Conservation (phyloP, 495 filamentous ascomycete species). For the Aspergillus nidulans region DNA sequence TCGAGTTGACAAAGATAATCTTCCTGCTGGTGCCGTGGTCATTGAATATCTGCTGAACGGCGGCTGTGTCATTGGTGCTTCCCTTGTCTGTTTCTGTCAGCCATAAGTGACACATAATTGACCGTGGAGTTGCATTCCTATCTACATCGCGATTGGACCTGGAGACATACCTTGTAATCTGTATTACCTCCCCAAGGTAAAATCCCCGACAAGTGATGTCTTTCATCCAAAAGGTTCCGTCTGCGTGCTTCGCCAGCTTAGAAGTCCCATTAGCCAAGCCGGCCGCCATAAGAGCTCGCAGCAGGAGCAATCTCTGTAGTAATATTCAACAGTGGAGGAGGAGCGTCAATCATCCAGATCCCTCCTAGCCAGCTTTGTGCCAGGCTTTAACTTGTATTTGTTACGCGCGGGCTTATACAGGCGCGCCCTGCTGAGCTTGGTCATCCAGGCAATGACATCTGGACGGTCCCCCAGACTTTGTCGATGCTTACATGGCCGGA, state of each 20-base stretch:
- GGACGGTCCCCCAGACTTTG: background rate
- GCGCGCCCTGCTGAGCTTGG: conserved; percentile 4
- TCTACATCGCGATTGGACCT: background rate
- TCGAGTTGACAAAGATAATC: conserved; percentile 57
- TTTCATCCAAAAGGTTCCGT: conserved; percentile 4
- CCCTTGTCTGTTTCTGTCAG: background rate
- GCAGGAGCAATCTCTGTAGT: background rate
- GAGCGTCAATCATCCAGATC: background rate
- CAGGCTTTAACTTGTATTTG: background rate
- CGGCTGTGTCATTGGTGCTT: conserved; percentile 37
- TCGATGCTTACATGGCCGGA: background rate
- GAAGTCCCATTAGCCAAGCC: background rate
- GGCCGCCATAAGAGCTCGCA: conserved; percentile 3
- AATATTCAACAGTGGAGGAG: background rate
- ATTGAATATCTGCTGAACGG: conserved; percentile 49
- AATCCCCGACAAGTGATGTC: background rate
- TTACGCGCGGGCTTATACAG: background rate
- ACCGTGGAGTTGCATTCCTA: too few species aligned
- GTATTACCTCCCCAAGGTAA: background rate
- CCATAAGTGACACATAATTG: too few species aligned
- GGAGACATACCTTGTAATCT: background rate
- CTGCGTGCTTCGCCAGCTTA: background rate
- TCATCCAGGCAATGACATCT: conserved; percentile 7
- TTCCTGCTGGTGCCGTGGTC: conserved; percentile 44
- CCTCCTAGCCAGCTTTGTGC: background rate